Percentiles rank a stretch among this genome's conserved stretches.
phyloP scores from a whole-genome alignment of 257 asterid genomes.

The Solanum virginianum region DNA sequence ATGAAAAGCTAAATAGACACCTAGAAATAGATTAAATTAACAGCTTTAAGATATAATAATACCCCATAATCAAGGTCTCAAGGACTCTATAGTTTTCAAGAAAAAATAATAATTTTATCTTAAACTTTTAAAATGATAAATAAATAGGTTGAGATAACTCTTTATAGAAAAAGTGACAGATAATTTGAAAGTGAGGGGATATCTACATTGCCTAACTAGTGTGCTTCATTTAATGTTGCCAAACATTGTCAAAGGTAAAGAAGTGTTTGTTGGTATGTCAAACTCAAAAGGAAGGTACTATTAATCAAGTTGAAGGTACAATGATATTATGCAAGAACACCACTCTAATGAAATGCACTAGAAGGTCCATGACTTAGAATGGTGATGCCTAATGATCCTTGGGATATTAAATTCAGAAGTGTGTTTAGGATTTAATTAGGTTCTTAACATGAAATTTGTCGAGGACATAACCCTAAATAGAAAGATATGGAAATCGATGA shows the following conservation, averaged over 20 bases:
- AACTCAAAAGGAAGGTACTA: not conserved
- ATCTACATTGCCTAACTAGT: not conserved
- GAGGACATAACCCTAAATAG: not conserved
- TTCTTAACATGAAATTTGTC: not conserved
- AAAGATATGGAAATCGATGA: fast-evolving
- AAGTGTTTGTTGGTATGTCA: not conserved
- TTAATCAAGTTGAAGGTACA: not conserved
- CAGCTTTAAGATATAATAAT: not conserved
- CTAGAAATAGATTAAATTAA: not conserved
- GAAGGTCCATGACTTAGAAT: not conserved
- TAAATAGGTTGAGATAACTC: not conserved
- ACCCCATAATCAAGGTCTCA: not conserved
- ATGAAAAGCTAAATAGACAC: not conserved
- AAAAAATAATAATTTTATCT: not conserved
- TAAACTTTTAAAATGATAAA: not conserved
- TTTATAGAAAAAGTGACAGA: not conserved
- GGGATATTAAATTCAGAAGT: not conserved
- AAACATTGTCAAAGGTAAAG: not conserved
- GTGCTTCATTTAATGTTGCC: not conserved
- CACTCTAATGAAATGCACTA: not conserved
- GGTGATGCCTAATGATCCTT: not conserved
- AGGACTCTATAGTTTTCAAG: not conserved
- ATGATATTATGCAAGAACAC: not conserved
- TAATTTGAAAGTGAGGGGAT: not conserved
- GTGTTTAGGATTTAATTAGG: not conserved